Conservation (phyloP, 345 rosid species). For the Garcia nutans region DNA sequence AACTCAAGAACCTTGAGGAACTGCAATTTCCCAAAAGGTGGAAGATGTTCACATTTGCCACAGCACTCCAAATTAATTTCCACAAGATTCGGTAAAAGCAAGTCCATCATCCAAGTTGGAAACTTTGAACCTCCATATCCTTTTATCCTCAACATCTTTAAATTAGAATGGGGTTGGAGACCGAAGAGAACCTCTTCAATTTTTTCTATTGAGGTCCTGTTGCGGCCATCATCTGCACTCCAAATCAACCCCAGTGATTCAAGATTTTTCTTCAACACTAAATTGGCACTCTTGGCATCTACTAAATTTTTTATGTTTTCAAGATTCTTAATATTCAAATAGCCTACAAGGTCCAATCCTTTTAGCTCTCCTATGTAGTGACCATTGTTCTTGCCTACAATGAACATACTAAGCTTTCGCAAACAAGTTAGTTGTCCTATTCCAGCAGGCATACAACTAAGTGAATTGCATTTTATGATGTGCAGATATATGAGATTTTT, state of each 20-base stretch:
- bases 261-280: not conserved
- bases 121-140: not conserved
- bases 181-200: not conserved
- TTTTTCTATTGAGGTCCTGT: not conserved
- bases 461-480: not conserved
- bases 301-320: not conserved
- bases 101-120: slow-evolving; percentile 9
- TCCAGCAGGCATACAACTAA: not conserved
- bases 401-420: slow-evolving; percentile 14
- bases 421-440: slow-evolving; percentile 17
- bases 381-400: slow-evolving; percentile 12
- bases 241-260: not conserved
- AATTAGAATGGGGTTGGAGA: slow-evolving; percentile 4
- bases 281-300: slow-evolving; percentile 3
- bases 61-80: not conserved
- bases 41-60: slow-evolving; percentile 5
- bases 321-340: not conserved
- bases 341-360: slow-evolving; percentile 13
- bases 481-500: not conserved
- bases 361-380: slow-evolving; percentile 7
- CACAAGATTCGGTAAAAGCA: slow-evolving; percentile 5
- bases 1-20: not conserved
- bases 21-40: slow-evolving; percentile 7
- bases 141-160: not conserved
- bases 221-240: not conserved